Conservation (phyloP, 192 early-diverging fungal species). For the Coemansia sp. region DNA sequence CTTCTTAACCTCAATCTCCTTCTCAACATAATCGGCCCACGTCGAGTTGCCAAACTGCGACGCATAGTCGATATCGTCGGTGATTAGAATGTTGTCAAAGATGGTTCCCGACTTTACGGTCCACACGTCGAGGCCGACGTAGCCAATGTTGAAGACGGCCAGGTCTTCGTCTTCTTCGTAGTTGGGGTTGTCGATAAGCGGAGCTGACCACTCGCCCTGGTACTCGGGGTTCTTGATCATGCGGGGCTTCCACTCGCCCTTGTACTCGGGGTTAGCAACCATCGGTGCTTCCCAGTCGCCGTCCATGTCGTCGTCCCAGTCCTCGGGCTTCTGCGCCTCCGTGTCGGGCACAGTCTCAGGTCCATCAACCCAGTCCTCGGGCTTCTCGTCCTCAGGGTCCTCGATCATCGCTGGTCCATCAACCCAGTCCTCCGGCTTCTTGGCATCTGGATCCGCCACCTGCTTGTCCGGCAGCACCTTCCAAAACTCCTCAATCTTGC, state of each 20-base stretch:
- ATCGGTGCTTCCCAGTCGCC: conserved; percentile 93
- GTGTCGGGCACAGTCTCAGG: conserved; percentile 82
- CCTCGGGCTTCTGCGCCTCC: conserved; percentile 80
- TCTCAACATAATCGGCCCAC: conserved; percentile 62
- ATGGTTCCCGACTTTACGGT: conserved; percentile 89
- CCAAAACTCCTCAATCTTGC: conserved; percentile 76
- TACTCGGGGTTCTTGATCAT: conserved; percentile 87
- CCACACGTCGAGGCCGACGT: conserved; percentile 94
- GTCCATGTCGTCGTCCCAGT: conserved; percentile 95
- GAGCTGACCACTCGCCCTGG: conserved; percentile 90
- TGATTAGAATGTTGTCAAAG: conserved; percentile 94
- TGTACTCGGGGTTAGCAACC: conserved; percentile 84
- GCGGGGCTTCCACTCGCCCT: conserved; percentile 80
- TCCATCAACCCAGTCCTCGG: conserved; percentile 69
- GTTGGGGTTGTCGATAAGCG: conserved; percentile 87
- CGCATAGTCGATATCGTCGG: conserved; percentile 76
- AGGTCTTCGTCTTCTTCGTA: conserved; percentile 84
- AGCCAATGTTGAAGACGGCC: conserved; percentile 83
- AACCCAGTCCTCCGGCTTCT: conserved; percentile 91
- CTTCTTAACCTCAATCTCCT: conserved; percentile 69
- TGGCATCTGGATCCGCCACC: conserved; percentile 76
- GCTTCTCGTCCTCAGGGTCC: conserved; percentile 74
- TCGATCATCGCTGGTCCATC: conserved; percentile 68
- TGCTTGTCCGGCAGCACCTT: conserved; percentile 78
- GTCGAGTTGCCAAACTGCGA: conserved; percentile 70